Evolutionary conservation across 768 basidiomycete species (phyloP).

Genomic region (Paxillus ammoniavirescens): DNA sequence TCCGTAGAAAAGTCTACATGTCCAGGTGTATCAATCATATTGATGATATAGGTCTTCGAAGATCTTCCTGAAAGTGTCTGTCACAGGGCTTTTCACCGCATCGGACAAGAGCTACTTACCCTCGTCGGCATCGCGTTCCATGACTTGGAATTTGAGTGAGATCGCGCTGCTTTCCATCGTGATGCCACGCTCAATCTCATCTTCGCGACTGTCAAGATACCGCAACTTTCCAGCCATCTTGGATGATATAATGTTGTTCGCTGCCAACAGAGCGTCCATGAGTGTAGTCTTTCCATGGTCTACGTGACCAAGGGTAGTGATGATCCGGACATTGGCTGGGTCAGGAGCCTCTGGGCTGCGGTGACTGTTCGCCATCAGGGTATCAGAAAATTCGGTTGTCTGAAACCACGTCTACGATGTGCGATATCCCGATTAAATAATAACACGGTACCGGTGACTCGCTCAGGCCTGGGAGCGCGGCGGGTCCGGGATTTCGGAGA

Average conservation of each 20-base stretch:
- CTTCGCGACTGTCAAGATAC: conserved; percentile 93
- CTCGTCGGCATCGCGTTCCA: conserved; percentile 51
- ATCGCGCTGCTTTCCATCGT: conserved; percentile 99
- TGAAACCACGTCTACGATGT: too few relatives aligned
- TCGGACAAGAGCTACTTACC: conserved; percentile 44
- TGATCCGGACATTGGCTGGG: conserved; percentile 60
- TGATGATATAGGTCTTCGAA: conserved; percentile 77
- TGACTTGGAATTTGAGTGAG: conserved; percentile 82
- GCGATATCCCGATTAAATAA: too few relatives aligned
- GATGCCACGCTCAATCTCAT: conserved; percentile 96
- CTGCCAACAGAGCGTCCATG: conserved; percentile 93
- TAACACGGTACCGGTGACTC: too few relatives aligned
- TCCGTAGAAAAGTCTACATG: conserved; percentile 99
- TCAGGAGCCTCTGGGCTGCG: conserved; percentile 21
- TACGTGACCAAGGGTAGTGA: conserved; percentile 87
- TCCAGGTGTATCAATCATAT: conserved; percentile 98
- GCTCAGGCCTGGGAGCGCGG: too few relatives aligned
- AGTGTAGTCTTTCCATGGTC: conserved; percentile 97
- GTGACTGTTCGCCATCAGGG: conserved; percentile 20
- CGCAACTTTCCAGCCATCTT: conserved; percentile 95
- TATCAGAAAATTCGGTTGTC: background rate
- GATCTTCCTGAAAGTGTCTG: conserved; percentile 47
- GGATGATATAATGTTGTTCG: conserved; percentile 95
- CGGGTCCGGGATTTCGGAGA: too few relatives aligned
- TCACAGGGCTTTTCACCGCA: conserved; percentile 23